phyloP scores from a whole-genome alignment of 148 eudicot species.

The Camellia granthamiana region DNA sequence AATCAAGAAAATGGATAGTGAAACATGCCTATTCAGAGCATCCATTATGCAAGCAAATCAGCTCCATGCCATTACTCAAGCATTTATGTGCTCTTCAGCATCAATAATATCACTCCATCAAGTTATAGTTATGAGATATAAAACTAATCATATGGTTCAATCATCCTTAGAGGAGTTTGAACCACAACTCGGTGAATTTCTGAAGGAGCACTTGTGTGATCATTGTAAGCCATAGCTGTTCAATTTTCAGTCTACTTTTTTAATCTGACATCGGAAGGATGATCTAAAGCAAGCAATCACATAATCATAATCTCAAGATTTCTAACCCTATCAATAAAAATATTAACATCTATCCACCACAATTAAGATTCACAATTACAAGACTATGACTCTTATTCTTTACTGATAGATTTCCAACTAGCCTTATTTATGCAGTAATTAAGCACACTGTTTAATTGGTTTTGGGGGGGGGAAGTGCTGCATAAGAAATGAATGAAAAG shows the following conservation, averaged over 20 bases:
- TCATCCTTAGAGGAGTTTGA: not conserved
- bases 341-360: not conserved
- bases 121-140: not conserved
- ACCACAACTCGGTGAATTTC: not conserved
- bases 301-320: not conserved
- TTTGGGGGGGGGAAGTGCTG: not conserved
- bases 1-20: no score
- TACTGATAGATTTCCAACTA: not conserved
- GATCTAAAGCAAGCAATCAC: conserved; percentile 5
- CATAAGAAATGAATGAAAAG: not conserved
- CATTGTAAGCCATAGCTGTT: not conserved
- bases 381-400: not conserved
- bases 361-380: not conserved
- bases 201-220: not conserved
- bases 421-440: not conserved
- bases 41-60: not conserved
- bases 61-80: conserved; percentile 1
- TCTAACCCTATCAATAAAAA: not conserved
- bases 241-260: not conserved
- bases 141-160: not conserved
- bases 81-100: not conserved
- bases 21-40: not conserved
- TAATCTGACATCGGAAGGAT: not conserved
- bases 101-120: not conserved
- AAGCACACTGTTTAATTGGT: not conserved